These are phyloP conservation scores for Kwoniella shandongensis DNA, from an alignment of 768 basidiomycete species.

Conservation along the genomic window DNA sequence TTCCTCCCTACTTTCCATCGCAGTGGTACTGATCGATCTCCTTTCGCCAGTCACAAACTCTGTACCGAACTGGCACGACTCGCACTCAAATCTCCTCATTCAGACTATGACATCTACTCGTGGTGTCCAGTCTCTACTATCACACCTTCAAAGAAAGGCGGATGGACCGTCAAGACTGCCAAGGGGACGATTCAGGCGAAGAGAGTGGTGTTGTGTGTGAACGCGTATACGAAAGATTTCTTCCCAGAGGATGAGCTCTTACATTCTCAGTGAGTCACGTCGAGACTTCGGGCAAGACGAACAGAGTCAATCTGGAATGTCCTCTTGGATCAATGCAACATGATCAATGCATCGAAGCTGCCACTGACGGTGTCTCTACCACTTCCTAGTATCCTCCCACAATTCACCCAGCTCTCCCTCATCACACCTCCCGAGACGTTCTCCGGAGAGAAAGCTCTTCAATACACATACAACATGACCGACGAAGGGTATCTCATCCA, in stretches of 20 bases:
- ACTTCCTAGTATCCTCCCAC: not conserved
- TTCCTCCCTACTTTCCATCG: too few relatives aligned
- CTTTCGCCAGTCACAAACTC: not conserved
- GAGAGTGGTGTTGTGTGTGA: conserved; percentile 16
- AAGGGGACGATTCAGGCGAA: conserved; percentile 2
- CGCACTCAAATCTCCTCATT: not conserved
- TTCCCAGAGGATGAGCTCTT: conserved; percentile 13
- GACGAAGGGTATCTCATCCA: conserved; percentile 20
- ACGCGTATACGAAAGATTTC: conserved; percentile 24
- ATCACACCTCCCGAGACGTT: conserved; percentile 26
- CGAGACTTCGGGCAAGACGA: not conserved
- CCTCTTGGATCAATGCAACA: too few relatives aligned
- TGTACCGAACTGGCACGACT: not conserved
- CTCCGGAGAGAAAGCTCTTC: conserved; percentile 15
- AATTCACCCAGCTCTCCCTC: not conserved
- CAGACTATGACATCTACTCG: conserved; percentile 1
- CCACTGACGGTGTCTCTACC: too few relatives aligned
- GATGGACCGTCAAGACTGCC: conserved; percentile 2
- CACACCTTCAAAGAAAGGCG: not conserved
- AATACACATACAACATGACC: conserved; percentile 27
- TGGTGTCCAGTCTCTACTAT: not conserved
- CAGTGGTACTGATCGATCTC: too few relatives aligned
- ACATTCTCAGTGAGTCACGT: conserved; percentile 5
- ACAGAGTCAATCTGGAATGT: too few relatives aligned
- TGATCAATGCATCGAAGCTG: too few relatives aligned